Evolutionary conservation across 345 rosid species (phyloP).

Genomic region (Mallotus nudiflorus): DNA sequence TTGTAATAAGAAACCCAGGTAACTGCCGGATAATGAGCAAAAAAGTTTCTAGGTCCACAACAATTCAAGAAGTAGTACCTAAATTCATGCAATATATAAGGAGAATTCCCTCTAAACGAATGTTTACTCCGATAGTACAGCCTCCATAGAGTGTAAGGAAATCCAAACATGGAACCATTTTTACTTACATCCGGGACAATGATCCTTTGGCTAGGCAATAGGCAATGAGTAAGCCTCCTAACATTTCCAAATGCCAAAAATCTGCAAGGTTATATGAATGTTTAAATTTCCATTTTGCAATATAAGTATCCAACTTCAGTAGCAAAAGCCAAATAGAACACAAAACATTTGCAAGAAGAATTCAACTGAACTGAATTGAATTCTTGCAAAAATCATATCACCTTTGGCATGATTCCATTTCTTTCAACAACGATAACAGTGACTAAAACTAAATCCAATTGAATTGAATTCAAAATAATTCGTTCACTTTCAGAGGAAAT

Average conservation of each 20-base stretch:
- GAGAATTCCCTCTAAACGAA: conserved; percentile 8
- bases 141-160: conserved; percentile 11
- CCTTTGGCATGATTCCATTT: too few relatives aligned
- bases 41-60: conserved; percentile 1
- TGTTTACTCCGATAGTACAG: neutral
- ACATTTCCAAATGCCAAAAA: conserved; percentile 13
- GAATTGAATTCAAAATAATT: too few relatives aligned
- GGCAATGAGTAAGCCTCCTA: conserved; percentile 14
- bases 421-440: too few relatives aligned
- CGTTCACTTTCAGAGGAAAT: too few relatives aligned
- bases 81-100: conserved; percentile 9
- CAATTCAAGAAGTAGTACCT: conserved; percentile 9
- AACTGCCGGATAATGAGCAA: neutral
- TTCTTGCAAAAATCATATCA: too few relatives aligned
- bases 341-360: too few relatives aligned
- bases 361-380: too few relatives aligned
- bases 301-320: too few relatives aligned
- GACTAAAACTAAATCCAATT: too few relatives aligned
- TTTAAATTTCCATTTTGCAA: neutral
- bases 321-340: too few relatives aligned
- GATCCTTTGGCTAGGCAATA: conserved; percentile 7
- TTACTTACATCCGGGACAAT: neutral
- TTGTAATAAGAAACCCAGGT: conserved; percentile 6
- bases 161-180: neutral
- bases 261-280: conserved; percentile 18